Base-by-base conservation (phyloP, 306 rosid genomes). In the Boehmeria nivea region DNA sequence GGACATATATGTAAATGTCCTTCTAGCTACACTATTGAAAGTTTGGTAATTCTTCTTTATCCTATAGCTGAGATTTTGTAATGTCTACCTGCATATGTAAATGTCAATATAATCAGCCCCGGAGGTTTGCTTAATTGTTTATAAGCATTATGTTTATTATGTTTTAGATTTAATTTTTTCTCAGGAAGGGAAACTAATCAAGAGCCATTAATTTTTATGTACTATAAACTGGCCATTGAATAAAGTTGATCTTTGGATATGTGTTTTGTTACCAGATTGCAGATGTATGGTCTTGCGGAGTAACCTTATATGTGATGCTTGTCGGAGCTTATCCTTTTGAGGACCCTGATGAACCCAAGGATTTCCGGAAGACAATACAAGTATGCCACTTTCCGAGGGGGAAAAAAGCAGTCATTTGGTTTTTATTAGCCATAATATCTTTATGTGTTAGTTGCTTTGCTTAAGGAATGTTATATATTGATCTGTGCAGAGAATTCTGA, bases 211-310 rank as follows among this genome's bases (percentile, higher is more conserved):
- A n/a, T 31, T 19, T 34, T 31, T 3, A 17, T 33, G 7, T 27
- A 33, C 36, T 16, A n/a, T 25, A n/a, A 33, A 24, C 11, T 6
- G 39, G 16, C 49, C 40, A 18, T 54, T 24, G 22, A 21, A 24
- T 67, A 4, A 55, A 59, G 24, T 26, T 43, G 60, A 44, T 66
- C 10, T 64, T 37, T 62, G 18, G 57, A 46, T 56, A 61, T 46
- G 8, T 40, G 36, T 61, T 19, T 62, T 72, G 36, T 43, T 40
- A 65, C 37, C 84, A 89, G 97, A 67, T 76, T 62, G 95, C 97
- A 51, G 97, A 86, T 86, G 95, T 89, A 28, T 89, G 97, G 97
- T 89, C 97, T 4, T 86, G 95, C 78, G 97, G 95, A 50, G 97
- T 86, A 40, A 86, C 95, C 78, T 82, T 89, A 53, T 89, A 81